Evolutionary conservation across 2,329 filamentous ascomycete genomes (phyloP), one percentile per base, ranked within the genome.

Genomic region (Parascedosporium putredinis): DNA sequence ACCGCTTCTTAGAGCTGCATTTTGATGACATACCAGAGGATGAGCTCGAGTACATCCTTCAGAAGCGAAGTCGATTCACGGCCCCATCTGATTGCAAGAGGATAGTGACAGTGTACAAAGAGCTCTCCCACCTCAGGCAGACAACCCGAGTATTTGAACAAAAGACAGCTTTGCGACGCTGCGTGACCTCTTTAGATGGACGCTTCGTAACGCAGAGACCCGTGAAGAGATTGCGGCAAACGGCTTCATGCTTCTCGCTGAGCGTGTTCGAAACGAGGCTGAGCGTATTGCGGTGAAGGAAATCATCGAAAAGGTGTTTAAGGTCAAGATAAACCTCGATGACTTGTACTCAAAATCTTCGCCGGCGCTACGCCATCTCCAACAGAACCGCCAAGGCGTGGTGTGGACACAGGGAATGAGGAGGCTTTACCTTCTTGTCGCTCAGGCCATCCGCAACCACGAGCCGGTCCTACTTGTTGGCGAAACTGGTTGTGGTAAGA

Each of bases 351-450:
- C 81, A 47, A 65, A 73, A n/a, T 65, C 69, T 0, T 66, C 69
- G 24, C 72, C 79, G 2, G 77, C 80, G 55, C 72, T 83, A 51
- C 69, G 70, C 51, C 63, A 69, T 18, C 58, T 64, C 9, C 68
- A 68, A 33, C 57, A 68, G 0, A 80, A 81, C 55, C 62, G 65
- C 2, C 78, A 83, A 52, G 78, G 76, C 1, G 82, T 98, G 44
- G 88, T 98, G 2, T 98, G 93, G 93, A 99, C 93, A 0, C 81
- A 82, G 55, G 89, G 91, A 0, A 98, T 98, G 91, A 83, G 88
- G 14, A 79, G 93, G 47, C 73, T 98, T 0, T 97, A 91, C 60
- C 81, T 94, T 5, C 74, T 99, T 10, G 88, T 98, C n/a, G 81
- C 84, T 4, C 78, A 86, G 58, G 93, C 93, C 1, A 72, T 98